phyloP scores from a whole-genome alignment of 805 yeast species.

The Candida maris region DNA sequence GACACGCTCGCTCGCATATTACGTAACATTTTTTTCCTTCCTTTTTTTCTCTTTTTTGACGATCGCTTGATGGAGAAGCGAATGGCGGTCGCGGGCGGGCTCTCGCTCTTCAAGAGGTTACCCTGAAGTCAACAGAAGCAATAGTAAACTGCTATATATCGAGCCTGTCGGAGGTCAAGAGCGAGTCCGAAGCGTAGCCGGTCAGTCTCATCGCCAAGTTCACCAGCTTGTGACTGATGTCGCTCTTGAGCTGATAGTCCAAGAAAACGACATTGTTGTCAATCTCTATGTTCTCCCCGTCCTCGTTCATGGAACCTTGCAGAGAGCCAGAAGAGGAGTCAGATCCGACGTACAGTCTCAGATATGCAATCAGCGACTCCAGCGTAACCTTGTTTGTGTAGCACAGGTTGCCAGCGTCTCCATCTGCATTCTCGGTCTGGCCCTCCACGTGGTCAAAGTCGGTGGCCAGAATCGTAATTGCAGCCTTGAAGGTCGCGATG shows the following conservation, averaged over 20 bases:
- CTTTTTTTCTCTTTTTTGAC: too few species aligned
- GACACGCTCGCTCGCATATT: too few species aligned
- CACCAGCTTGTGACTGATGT: conserved; percentile 28
- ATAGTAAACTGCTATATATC: too few species aligned
- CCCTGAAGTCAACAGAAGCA: too few species aligned
- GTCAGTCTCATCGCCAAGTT: conserved; percentile 26
- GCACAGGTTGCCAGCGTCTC: not conserved
- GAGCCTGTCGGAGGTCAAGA: too few species aligned
- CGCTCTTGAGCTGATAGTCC: conserved; percentile 28
- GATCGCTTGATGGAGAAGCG: too few species aligned
- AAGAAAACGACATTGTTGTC: conserved; percentile 22
- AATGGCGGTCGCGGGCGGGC: too few species aligned
- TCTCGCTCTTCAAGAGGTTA: too few species aligned
- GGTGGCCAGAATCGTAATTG: conserved; percentile 19
- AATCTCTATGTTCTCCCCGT: conserved; percentile 7
- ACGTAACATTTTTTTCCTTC: too few species aligned
- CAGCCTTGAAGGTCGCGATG: conserved; percentile 25
- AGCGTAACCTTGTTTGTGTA: conserved; percentile 13
- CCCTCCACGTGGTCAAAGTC: conserved; percentile 13
- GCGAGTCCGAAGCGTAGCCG: conserved; percentile 29
- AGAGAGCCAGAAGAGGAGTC: conserved; percentile 1
- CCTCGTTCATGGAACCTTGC: not conserved
- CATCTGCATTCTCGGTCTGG: conserved; percentile 4
- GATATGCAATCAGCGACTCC: conserved; percentile 21
- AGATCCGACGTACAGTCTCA: conserved; percentile 24